These are phyloP conservation scores for Cadophora gregata DNA, from an alignment of 2,329 filamentous ascomycete genomes.

Conservation along the genomic window DNA sequence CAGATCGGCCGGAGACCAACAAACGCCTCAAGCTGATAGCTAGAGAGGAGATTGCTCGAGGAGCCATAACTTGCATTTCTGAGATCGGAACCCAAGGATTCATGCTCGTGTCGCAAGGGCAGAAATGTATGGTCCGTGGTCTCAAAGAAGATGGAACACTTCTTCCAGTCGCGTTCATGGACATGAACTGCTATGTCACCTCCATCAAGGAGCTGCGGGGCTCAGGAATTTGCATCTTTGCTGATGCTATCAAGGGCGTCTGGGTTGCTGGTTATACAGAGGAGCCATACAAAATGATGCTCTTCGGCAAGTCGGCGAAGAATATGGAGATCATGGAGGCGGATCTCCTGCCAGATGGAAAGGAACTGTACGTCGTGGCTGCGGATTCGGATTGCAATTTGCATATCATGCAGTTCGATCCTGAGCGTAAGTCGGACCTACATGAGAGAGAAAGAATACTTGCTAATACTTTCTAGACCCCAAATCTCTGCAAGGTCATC, in stretches of 20 bases:
- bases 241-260: constrained; percentile 89
- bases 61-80: constrained; percentile 85
- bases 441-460: neutral
- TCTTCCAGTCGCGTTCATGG: constrained; percentile 94
- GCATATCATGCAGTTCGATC: constrained; percentile 91
- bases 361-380: constrained; percentile 81
- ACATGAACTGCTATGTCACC: constrained; percentile 93
- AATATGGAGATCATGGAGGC: constrained; percentile 79
- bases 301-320: constrained; percentile 86
- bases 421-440: constrained; percentile 72
- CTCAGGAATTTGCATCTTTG: constrained; percentile 85
- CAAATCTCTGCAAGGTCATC: constrained; percentile 87
- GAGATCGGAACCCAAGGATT: constrained; percentile 87
- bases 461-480: constrained; percentile 65
- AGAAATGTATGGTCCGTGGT: constrained; percentile 96
- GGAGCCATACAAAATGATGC: constrained; percentile 93
- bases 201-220: constrained; percentile 82
- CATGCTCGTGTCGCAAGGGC: constrained; percentile 88
- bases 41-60: constrained; percentile 88
- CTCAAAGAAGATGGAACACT: constrained; percentile 94
- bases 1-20: constrained; percentile 83
- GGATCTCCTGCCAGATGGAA: constrained; percentile 87
- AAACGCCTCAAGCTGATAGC: constrained; percentile 84
- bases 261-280: constrained; percentile 98
- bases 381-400: constrained; percentile 86